Evolutionary conservation across 305 asterid genomes (phyloP), one percentile per base, ranked within the genome.

Genomic region (Ajuga reptans): DNA sequence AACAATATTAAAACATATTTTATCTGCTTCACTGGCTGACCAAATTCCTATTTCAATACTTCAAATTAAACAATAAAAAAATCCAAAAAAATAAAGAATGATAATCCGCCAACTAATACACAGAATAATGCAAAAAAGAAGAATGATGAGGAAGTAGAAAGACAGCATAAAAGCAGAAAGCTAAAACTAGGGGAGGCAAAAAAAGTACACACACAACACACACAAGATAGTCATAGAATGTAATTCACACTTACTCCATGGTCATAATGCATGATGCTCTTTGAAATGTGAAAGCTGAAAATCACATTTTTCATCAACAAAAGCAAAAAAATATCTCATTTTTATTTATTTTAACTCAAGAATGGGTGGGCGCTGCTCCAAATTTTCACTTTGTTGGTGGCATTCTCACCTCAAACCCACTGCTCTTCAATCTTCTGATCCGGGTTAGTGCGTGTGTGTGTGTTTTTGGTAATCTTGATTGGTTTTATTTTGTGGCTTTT

Each of bases 341-440:
- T 64, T 50, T 14, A 27, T 61, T 11, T 3, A 4, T 43, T 69
- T 34, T 18, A 18, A 29, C 33, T 10, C 37, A 18, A 9, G 65
- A 69, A 88, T 88, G 95, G 95, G 95, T 34, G 95, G 80, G 27
- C 71, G 91, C 31, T 88, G 92, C 77, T 86, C 95, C 39, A 86
- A 80, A 55, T 80, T 84, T 41, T 74, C 92, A 27, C 54, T 82
- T 43, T 84, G 95, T 69, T 80, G 90, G 84, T 84, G 92, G 95
- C 84, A 77, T 36, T 81, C 95, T 63, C 72, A 76, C 36, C 84
- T 72, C 79, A 86, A 84, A 67, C 84, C 89, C 54, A 70, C 89
- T 2, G 82, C 82, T 14, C 84, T 75, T 17, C 82, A 80, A 42
- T 72, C 91, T 33, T 56, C 83, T 66, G 90, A 88, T 78, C 77